Percentiles rank a stretch among this genome's conserved stretches.
Conservation (phyloP, 148 eudicot species). For the Vaccinium myrtillus region DNA sequence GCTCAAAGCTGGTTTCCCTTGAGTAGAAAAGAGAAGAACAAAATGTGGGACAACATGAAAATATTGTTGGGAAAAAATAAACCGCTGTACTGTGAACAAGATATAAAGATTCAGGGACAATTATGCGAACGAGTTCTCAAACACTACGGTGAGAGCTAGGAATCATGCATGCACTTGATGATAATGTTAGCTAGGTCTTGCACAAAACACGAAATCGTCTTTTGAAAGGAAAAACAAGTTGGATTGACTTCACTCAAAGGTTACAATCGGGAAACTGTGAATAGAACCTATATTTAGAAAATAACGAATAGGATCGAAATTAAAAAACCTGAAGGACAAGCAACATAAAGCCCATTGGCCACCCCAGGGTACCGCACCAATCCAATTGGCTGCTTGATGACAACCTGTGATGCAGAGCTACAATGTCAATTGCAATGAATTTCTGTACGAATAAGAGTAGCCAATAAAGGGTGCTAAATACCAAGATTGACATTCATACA, state of each 20-base stretch:
- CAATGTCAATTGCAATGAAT: neutral
- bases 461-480: neutral
- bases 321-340: conserved; percentile 68
- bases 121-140: neutral
- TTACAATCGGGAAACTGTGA: neutral
- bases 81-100: neutral
- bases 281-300: neutral
- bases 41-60: neutral
- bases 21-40: neutral
- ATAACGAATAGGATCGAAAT: neutral
- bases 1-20: conserved; percentile 94
- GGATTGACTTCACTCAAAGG: neutral
- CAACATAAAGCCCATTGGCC: conserved; percentile 91
- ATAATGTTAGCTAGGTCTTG: neutral
- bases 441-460: neutral
- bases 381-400: conserved; percentile 82
- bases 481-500: neutral
- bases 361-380: conserved; percentile 77
- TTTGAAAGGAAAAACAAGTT: neutral
- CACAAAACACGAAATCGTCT: too few relatives aligned
- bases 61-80: neutral
- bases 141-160: neutral
- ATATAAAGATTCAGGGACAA: neutral
- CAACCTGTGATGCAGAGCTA: conserved; percentile 41
- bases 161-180: neutral